Conservation (phyloP, 805 yeast genomes). For the Ogataea populi-albae region DNA sequence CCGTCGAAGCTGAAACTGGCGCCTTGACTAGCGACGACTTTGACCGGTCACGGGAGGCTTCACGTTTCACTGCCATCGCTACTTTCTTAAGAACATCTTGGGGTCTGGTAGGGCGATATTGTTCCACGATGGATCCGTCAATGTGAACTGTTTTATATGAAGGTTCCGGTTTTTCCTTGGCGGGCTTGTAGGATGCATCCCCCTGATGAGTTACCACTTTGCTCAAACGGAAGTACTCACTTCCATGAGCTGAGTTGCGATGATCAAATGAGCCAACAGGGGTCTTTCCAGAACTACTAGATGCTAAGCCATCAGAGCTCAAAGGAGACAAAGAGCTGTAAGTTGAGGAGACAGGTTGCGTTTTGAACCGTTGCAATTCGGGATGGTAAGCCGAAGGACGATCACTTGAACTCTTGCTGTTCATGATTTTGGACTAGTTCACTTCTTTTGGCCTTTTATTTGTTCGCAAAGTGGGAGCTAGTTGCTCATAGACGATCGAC, state of each 20-base stretch:
- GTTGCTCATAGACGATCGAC: too few species aligned
- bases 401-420: too few species aligned
- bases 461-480: too few species aligned
- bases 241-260: constrained; percentile 1
- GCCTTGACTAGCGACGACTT: neutral
- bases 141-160: constrained; percentile 26
- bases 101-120: constrained; percentile 24
- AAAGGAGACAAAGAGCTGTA: neutral
- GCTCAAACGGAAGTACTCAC: constrained; percentile 10
- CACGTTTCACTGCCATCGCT: neutral
- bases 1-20: neutral
- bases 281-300: neutral
- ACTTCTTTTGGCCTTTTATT: too few species aligned
- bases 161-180: constrained; percentile 6
- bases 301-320: neutral
- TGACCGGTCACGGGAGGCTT: neutral
- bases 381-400: neutral
- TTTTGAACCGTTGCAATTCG: constrained; percentile 1
- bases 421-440: too few species aligned
- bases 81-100: constrained; percentile 10
- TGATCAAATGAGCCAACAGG: neutral
- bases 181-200: constrained; percentile 12
- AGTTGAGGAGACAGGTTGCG: neutral
- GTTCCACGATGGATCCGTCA: constrained; percentile 14
- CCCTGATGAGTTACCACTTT: constrained; percentile 28